A percentile compares a stretch with the other conserved stretches of the same genome.
These are phyloP conservation scores for Amanita molliuscula DNA, from an alignment of 768 basidiomycete species.

Conservation along the genomic window DNA sequence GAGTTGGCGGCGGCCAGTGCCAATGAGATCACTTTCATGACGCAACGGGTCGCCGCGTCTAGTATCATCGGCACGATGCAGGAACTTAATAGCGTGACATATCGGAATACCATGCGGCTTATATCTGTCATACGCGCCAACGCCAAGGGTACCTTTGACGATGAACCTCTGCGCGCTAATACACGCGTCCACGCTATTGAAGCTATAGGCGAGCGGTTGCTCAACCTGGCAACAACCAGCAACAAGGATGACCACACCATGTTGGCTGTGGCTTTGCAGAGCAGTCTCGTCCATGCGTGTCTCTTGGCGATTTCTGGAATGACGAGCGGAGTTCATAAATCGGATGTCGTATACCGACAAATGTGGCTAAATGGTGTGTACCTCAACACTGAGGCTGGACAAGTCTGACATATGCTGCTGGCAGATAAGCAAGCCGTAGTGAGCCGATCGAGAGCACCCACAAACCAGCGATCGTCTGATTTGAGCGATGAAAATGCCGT, in stretches of 20 bases:
- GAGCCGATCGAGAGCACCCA: background rate
- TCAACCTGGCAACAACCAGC: background rate
- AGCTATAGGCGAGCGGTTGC: background rate
- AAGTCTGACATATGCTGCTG: background rate
- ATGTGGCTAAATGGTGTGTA: background rate
- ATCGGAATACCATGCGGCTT: background rate
- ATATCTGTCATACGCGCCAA: background rate
- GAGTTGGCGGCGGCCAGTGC: background rate
- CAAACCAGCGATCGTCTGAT: background rate
- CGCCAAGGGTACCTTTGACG: background rate
- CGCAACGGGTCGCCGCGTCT: background rate
- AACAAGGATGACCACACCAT: background rate
- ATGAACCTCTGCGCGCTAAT: background rate
- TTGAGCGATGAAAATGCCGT: background rate
- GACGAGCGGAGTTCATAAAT: background rate
- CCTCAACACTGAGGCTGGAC: background rate
- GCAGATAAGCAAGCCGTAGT: constrained; percentile 2
- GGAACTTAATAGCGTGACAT: background rate
- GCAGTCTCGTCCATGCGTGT: background rate
- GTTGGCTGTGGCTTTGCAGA: background rate
- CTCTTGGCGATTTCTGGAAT: background rate
- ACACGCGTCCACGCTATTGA: background rate
- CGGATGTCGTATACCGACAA: background rate
- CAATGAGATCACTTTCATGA: constrained; percentile 1
- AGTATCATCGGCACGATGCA: background rate